These are phyloP conservation scores for Plasmodium billcollinsi DNA, from an alignment of 169 alveolate genomes.

Conservation along the genomic window DNA sequence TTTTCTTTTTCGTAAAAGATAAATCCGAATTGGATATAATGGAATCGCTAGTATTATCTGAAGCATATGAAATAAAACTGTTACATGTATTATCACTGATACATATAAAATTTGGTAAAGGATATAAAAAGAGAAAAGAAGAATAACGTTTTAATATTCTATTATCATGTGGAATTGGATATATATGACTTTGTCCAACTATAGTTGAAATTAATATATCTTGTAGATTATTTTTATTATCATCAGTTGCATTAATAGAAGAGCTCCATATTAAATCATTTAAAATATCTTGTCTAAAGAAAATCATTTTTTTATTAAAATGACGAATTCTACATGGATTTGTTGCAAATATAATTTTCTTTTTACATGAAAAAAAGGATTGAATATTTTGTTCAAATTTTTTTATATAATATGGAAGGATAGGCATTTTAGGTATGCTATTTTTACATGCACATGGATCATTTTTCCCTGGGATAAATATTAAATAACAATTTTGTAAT, in stretches of 20 bases:
- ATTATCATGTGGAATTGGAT: conserved; percentile 83
- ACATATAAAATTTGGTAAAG: conserved; percentile 81
- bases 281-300: conserved; percentile 80
- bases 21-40: conserved; percentile 54
- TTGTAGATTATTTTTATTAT: conserved; percentile 20
- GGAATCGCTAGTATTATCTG: conserved; percentile 41
- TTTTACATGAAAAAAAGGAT: conserved; percentile 51
- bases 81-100: conserved; percentile 52
- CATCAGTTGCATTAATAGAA: conserved; percentile 75
- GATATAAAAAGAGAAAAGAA: conserved; percentile 81
- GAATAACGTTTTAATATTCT: conserved; percentile 78
- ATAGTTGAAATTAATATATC: conserved; percentile 63
- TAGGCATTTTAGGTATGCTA: conserved; percentile 83
- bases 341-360: conserved; percentile 74
- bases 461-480: conserved; percentile 83
- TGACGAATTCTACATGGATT: conserved; percentile 87
- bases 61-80: conserved; percentile 63
- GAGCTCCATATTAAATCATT: conserved; percentile 80
- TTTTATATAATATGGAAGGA: conserved; percentile 75
- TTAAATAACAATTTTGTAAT: conserved; percentile 76
- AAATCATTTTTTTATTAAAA: conserved; percentile 79
- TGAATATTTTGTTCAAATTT: conserved; percentile 76
- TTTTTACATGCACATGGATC: conserved; percentile 84
- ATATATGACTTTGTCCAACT: conserved; percentile 84
- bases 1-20: conserved; percentile 52